Percentiles rank a stretch among this genome's conserved stretches.
Evolutionary conservation across 2,329 filamentous ascomycete species (phyloP).

Genomic region (Alternaria sp.): DNA sequence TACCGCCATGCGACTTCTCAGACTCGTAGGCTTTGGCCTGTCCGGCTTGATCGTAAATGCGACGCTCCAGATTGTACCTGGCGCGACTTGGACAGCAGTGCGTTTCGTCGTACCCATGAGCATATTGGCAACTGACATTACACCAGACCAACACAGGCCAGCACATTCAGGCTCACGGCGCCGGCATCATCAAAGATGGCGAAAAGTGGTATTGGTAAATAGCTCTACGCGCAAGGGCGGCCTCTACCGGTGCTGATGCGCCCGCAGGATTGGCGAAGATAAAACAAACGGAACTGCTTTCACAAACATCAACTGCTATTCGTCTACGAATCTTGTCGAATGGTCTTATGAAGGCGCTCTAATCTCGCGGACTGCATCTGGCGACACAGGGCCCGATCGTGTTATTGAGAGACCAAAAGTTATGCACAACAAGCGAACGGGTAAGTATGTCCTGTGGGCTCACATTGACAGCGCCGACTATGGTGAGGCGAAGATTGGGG

Average conservation of each 20-base stretch:
- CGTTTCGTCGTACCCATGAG: not conserved
- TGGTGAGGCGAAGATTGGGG: constrained; percentile 68
- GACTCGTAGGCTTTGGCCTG: constrained; percentile 15
- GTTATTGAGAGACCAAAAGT: constrained; percentile 73
- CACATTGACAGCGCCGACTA: constrained; percentile 70
- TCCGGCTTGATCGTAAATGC: constrained; percentile 31
- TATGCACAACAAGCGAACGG: constrained; percentile 68
- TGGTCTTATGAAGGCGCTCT: constrained; percentile 69
- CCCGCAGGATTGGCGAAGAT: constrained; percentile 68
- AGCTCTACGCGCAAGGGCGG: too few species aligned
- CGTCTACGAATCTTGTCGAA: constrained; percentile 66
- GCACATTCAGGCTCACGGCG: constrained; percentile 71
- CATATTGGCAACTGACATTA: constrained; percentile 5
- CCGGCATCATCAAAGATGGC: constrained; percentile 65
- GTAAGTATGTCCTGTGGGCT: constrained; percentile 72
- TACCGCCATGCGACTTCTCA: constrained; percentile 27
- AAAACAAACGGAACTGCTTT: constrained; percentile 68
- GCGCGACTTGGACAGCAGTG: constrained; percentile 50
- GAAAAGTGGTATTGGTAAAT: constrained; percentile 63
- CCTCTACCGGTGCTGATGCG: not conserved
- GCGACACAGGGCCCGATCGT: constrained; percentile 66
- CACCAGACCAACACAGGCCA: constrained; percentile 52
- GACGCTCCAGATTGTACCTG: constrained; percentile 48
- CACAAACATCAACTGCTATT: constrained; percentile 72
- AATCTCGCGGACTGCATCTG: constrained; percentile 59